Base-by-base conservation (phyloP, 345 rosid genomes). In the Eucalyptus regnans region DNA sequence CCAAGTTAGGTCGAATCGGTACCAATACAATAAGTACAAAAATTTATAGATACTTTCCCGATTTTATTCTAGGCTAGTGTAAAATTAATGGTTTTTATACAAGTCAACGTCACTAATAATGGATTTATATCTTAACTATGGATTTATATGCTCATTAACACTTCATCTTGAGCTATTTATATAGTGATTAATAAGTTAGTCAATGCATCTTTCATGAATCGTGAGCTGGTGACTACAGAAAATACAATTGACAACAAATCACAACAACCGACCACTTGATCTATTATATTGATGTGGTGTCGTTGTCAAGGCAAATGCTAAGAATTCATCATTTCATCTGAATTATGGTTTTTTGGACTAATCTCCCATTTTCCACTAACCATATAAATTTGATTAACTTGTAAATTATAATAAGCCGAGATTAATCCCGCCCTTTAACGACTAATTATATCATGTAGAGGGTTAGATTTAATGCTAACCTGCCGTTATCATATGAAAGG, bases 1-100 rank as follows among this genome's bases (percentile, higher is more conserved):
- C 3, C 3, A 56, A 22, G 13, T 10, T 56, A 56, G 1, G 62
- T 6, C 6, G 0, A 56, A 9, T 56, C 4, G 6, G 5, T 56
- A 23, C 27, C 5, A 2, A 23, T 56, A 22, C 1, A 56, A 56
- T 9, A 23, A 23, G 1, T 56, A 8, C 1, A 56, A 23, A 23
- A 2, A 0, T 22, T 56, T 56, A 22, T 4, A 4, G 12, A 56
- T 56, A 56, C 1, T 9, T 56, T 23, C 12, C 62, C 2, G 4
- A 68, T 33, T 18, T 17, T 71, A 17, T 33, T 37, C 7, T 33
- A 71, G 44, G 6, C 81, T 71, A 17, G 12, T 17, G 44, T 18
- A 5, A 71, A 71, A 71, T 17, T 71, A 22, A 71, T 71, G 81
- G 41, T 44, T 33, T 64, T 64, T n/a, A 64, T 64, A 64, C 0